Evolutionary conservation across 2,329 filamentous ascomycete genomes (phyloP).

Genomic region (Aspergillaceae sp.): DNA sequence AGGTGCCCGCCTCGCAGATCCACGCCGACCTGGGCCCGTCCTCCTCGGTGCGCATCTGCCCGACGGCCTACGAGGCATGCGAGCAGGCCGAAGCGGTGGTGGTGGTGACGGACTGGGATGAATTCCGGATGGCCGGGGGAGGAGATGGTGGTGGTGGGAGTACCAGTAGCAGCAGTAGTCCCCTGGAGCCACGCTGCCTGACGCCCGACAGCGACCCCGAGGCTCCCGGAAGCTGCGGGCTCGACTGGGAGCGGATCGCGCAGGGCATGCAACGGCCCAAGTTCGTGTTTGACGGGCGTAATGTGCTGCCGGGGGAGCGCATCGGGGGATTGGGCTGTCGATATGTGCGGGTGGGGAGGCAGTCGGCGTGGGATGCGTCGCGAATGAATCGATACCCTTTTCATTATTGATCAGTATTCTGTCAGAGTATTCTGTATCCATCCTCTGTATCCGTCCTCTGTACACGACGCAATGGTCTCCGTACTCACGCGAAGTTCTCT

Average conservation of each 20-base stretch:
- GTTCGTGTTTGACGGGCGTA: conserved; percentile 41
- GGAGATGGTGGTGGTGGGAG: too few relatives aligned
- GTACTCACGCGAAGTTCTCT: too few relatives aligned
- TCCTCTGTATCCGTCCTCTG: too few relatives aligned
- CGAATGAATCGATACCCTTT: background rate
- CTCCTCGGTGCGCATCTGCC: background rate
- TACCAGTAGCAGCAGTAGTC: background rate
- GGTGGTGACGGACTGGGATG: conserved; percentile 45
- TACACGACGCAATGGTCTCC: too few relatives aligned
- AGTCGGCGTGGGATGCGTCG: background rate
- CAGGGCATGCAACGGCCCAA: conserved; percentile 35
- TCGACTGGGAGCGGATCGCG: conserved; percentile 36
- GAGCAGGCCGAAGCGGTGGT: conserved; percentile 37
- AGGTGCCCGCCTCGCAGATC: conserved; percentile 28
- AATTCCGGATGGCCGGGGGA: conserved; percentile 26
- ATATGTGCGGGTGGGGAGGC: conserved; percentile 22
- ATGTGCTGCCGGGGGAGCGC: conserved; percentile 20
- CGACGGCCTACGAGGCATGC: conserved; percentile 34
- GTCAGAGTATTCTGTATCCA: too few relatives aligned
- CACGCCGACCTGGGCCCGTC: conserved; percentile 14
- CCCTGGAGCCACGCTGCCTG: background rate
- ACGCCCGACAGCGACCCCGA: background rate
- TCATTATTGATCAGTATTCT: background rate
- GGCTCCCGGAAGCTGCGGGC: too few relatives aligned
- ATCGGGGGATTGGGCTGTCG: conserved; percentile 24